Base-by-base conservation (phyloP, 495 filamentous ascomycete species). In the Penicillium dipodomyicola region DNA sequence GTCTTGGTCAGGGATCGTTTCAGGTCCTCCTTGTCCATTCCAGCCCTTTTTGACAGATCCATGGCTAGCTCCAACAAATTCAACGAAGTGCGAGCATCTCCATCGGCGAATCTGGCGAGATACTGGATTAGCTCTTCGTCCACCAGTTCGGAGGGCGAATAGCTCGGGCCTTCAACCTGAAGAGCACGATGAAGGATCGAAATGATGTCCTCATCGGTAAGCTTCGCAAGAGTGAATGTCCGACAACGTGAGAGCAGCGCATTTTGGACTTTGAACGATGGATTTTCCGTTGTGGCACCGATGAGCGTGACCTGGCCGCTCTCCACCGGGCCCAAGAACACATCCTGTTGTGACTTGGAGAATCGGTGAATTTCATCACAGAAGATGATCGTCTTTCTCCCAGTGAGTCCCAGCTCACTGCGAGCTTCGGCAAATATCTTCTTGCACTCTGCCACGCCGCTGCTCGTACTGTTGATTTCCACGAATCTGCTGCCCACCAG, bases 311-410 rank as follows among this genome's bases (percentile, higher is more conserved):
- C 85, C 32, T 89, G 87, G 9, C 94, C 94, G 10, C 87, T 86
- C 65, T 98, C 94, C 3, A 98, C 94, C 0, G 93, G 92, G 5
- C 89, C 91, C 9, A 98, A 72, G 61, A 97, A 97, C 2, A 96
- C 90, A 74, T 98, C 94, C 61, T 98, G 94, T 69, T 98, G 94
- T 0, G 85, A 77, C 68, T 96, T 97, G 47, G 83, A 89, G 76
- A 97, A 97, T 5, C 93, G 83, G 69, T 97, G 93, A 52, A 97
- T 96, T 72, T 97, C 93, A 70, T 97, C 93, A 75, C 93, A 97
- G 72, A 97, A 98, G 59, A 98, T 85, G 61, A 98, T 96, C 5
- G 94, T 97, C 72, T 90, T 92, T 32, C 91, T 79, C 10, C 92
- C 92, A 0, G 90, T 95, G 32, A 98, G 71, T 5, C 77, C 72